Evolutionary conservation across 78 protist species (phyloP).

Genomic region (Planoprotostelium fungivorum): DNA sequence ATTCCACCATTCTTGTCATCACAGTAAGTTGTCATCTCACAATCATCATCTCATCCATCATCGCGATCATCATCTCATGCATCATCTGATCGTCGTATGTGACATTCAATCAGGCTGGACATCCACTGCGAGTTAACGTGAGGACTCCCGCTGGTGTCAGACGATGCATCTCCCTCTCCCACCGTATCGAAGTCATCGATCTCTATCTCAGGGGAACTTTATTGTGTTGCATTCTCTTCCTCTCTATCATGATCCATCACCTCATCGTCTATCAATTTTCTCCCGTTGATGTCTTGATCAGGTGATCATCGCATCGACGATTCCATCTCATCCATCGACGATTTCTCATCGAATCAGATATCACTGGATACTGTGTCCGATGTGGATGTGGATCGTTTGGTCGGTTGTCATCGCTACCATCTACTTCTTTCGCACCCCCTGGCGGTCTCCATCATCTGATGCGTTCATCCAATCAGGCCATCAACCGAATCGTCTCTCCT

Average conservation of each 20-base stretch:
- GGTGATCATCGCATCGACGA: not conserved
- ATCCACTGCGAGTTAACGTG: not conserved
- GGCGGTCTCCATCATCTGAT: not conserved
- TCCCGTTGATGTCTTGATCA: not conserved
- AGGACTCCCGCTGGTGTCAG: not conserved
- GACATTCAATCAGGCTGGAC: not conserved
- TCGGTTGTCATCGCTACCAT: not conserved
- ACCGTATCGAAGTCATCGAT: not conserved
- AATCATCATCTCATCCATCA: not conserved
- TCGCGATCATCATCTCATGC: too few relatives aligned
- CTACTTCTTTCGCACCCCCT: not conserved
- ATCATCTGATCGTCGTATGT: not conserved
- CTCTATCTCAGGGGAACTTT: not conserved
- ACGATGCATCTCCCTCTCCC: not conserved
- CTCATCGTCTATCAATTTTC: not conserved
- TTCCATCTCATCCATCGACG: not conserved
- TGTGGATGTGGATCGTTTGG: not conserved
- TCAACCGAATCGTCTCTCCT: not conserved
- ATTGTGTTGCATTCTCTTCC: too few relatives aligned
- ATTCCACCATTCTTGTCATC: not conserved
- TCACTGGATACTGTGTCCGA: not conserved
- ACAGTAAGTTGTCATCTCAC: not conserved
- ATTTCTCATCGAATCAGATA: not conserved
- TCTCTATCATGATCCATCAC: too few relatives aligned
- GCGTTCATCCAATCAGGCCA: not conserved